Percentiles rank a stretch among this genome's conserved stretches.
These are phyloP conservation scores for Myxozyma neglecta DNA, from an alignment of 805 yeast genomes.

Conservation along the genomic window DNA sequence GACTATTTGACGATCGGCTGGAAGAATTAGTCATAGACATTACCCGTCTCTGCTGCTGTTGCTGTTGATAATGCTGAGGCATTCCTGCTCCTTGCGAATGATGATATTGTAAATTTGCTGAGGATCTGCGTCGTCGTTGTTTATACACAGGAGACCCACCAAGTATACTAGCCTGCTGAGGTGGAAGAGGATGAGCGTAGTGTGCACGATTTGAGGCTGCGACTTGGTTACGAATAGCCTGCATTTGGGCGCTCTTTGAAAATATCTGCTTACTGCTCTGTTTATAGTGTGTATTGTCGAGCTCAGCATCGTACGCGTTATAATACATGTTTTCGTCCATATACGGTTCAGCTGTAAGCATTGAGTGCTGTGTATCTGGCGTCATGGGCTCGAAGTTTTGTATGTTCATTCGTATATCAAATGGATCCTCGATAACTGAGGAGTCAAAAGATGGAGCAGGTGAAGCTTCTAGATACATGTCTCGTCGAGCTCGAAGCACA, in stretches of 20 bases:
- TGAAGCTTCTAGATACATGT: conserved; percentile 9
- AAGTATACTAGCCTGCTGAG: conserved; percentile 5
- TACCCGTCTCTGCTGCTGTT: neutral
- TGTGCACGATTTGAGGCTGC: neutral
- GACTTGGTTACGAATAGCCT: neutral
- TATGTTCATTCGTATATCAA: neutral
- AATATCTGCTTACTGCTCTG: neutral
- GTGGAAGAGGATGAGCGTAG: neutral
- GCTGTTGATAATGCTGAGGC: conserved; percentile 1
- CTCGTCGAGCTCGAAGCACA: neutral
- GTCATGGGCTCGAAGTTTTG: conserved; percentile 27
- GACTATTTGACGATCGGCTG: neutral
- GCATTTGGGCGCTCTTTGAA: neutral
- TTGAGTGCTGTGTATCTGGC: conserved; percentile 29
- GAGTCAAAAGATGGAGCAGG: conserved; percentile 28
- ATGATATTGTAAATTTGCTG: neutral
- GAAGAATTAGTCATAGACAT: neutral
- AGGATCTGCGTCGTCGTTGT: conserved; percentile 24
- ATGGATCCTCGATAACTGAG: conserved; percentile 17
- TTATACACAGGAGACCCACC: conserved; percentile 27
- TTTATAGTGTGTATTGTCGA: neutral
- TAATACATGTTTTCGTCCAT: conserved; percentile 4
- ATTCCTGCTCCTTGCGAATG: neutral
- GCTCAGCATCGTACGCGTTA: neutral
- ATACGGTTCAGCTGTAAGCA: conserved; percentile 4